Conservation (phyloP, 192 early-diverging fungal species). For the Rhizophagus clarus region DNA sequence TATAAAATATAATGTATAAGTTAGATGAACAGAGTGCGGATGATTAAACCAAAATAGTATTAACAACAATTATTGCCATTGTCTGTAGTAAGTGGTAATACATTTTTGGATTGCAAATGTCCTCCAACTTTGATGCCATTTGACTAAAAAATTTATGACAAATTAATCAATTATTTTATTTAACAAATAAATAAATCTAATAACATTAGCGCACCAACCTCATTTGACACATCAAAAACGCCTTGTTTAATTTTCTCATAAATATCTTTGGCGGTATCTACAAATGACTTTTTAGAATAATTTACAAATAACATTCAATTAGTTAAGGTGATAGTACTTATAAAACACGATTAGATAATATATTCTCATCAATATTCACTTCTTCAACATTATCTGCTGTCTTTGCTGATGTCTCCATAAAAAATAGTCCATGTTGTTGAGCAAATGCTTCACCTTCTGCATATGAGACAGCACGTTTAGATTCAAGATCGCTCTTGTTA, state of each 20-base stretch:
- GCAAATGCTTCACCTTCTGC: conserved; percentile 92
- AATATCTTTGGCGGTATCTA: conserved; percentile 78
- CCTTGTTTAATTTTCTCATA: conserved; percentile 80
- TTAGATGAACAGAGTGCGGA: background rate
- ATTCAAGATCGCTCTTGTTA: conserved; percentile 90
- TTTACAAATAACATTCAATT: background rate
- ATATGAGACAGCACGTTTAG: conserved; percentile 74
- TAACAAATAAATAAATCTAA: background rate
- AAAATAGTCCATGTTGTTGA: conserved; percentile 80
- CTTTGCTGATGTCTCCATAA: conserved; percentile 91
- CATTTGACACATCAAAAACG: conserved; percentile 72
- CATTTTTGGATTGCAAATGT: background rate
- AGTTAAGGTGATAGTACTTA: background rate
- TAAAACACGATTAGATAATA: too few species aligned
- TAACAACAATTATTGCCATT: conserved; percentile 12
- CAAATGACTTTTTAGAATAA: conserved; percentile 61
- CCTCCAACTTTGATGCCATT: conserved; percentile 29
- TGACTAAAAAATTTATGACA: conserved; percentile 18
- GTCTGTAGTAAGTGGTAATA: conserved; percentile 24
- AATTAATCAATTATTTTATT: background rate
- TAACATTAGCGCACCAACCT: conserved; percentile 39
- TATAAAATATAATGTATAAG: background rate
- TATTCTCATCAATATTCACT: conserved; percentile 25
- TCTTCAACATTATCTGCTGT: conserved; percentile 84
- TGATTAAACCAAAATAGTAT: background rate